Evolutionary conservation across 495 filamentous ascomycete genomes (phyloP).

Genomic region (Massariosphaeria phaeospora): DNA sequence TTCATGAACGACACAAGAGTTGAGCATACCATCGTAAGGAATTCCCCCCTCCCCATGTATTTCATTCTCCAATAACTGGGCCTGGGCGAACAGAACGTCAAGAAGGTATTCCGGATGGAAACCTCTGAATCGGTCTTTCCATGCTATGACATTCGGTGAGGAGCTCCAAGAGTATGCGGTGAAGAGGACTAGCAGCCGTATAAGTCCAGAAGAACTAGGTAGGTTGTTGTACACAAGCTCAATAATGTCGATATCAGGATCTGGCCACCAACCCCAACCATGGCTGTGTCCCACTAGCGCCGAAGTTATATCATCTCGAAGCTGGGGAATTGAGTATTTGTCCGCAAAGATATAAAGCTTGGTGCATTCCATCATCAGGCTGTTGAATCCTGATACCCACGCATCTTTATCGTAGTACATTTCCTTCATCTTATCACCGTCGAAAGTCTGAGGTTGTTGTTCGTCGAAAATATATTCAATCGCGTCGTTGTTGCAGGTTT

Average conservation of each 20-base stretch:
- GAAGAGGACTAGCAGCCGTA: background rate
- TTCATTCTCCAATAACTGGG: background rate
- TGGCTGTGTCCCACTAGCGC: background rate
- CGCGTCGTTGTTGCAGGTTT: too few relatives aligned
- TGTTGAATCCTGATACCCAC: too few relatives aligned
- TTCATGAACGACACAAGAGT: background rate
- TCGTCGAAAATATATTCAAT: too few relatives aligned
- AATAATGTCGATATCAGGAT: background rate
- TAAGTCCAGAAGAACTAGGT: background rate
- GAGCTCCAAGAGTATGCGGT: background rate
- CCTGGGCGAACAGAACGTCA: background rate
- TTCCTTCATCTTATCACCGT: too few relatives aligned
- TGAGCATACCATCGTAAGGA: background rate
- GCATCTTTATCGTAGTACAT: too few relatives aligned
- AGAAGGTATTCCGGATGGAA: background rate
- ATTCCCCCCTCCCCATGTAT: background rate
- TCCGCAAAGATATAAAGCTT: slow-evolving; percentile 8
- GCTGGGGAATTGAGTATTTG: background rate
- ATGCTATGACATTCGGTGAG: too few relatives aligned
- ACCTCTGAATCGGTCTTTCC: background rate
- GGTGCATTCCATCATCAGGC: background rate
- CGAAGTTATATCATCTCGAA: slow-evolving; percentile 2
- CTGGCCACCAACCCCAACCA: background rate
- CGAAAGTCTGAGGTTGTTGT: too few relatives aligned
- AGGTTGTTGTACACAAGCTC: slow-evolving; percentile 2